Percentiles rank a stretch among this genome's conserved stretches.
Conservation (phyloP, 257 asterid genomes). For the Salvia hispanica region DNA sequence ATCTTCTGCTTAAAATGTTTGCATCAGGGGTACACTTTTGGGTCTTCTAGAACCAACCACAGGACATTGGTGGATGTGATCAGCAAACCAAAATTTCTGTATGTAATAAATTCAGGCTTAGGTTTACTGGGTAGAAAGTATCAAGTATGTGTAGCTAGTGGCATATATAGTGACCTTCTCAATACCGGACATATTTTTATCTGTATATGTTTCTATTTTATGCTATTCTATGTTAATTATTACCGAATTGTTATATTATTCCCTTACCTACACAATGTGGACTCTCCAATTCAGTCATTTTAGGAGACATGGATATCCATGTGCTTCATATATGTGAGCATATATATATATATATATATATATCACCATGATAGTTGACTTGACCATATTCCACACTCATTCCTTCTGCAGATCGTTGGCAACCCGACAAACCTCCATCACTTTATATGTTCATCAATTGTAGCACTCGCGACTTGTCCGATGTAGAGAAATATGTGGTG, state of each 20-base stretch:
- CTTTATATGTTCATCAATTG: slow-evolving; percentile 79
- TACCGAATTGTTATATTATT: background rate
- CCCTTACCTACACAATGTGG: too few species aligned
- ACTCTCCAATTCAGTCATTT: too few species aligned
- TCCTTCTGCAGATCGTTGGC: slow-evolving; percentile 77
- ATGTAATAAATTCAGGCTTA: background rate
- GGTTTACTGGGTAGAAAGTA: too few species aligned
- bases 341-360: too few species aligned
- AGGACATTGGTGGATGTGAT: background rate
- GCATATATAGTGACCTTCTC: too few species aligned
- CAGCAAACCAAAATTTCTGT: background rate
- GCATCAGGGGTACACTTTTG: background rate
- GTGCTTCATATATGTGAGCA: too few species aligned
- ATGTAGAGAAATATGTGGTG: slow-evolving; percentile 93
- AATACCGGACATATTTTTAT: too few species aligned
- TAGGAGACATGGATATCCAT: too few species aligned
- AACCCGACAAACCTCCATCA: slow-evolving; percentile 77
- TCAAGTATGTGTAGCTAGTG: too few species aligned
- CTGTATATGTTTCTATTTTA: background rate
- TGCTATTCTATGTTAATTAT: background rate
- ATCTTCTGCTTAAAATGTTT: slow-evolving; percentile 11
- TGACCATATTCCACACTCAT: slow-evolving; percentile 19
- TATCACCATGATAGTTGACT: slow-evolving; percentile 5
- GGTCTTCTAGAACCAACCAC: too few species aligned
- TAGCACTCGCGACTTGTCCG: slow-evolving; percentile 83